These are phyloP conservation scores for Trapa bicornis DNA, from an alignment of 345 rosid species.

Conservation along the genomic window DNA sequence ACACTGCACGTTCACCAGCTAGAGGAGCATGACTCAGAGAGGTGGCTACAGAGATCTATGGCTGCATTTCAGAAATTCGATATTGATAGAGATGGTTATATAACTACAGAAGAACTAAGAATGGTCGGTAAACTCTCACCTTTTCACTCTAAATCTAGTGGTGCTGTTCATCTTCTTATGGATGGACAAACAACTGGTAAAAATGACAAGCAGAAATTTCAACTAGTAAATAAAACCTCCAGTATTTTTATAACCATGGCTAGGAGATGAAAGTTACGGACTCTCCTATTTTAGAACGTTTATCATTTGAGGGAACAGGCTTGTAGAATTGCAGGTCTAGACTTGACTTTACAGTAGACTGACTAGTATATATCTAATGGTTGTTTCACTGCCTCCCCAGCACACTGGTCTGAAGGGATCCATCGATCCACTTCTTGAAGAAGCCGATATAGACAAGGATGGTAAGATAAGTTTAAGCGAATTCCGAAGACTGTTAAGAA, in stretches of 20 bases:
- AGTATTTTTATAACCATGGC: too few relatives aligned
- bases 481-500: constrained; percentile 79
- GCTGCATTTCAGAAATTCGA: constrained; percentile 95
- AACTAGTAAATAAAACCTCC: too few relatives aligned
- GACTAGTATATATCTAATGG: not conserved
- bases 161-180: not conserved
- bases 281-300: too few relatives aligned
- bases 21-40: constrained; percentile 81
- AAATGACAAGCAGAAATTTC: not conserved
- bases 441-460: constrained; percentile 88
- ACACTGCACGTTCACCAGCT: constrained; percentile 83
- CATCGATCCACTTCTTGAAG: constrained; percentile 82
- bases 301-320: too few relatives aligned
- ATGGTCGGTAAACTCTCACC: constrained; percentile 35
- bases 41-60: constrained; percentile 68
- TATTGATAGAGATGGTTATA: constrained; percentile 78
- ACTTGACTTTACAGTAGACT: too few relatives aligned
- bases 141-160: constrained; percentile 1
- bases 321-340: too few relatives aligned
- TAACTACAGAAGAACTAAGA: constrained; percentile 91
- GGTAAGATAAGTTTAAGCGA: constrained; percentile 83
- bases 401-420: constrained; percentile 86
- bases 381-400: constrained; percentile 20
- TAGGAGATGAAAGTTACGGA: too few relatives aligned
- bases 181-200: not conserved